phyloP scores from a whole-genome alignment of 345 rosid genomes.

The Eucalyptus sideroxylon region DNA sequence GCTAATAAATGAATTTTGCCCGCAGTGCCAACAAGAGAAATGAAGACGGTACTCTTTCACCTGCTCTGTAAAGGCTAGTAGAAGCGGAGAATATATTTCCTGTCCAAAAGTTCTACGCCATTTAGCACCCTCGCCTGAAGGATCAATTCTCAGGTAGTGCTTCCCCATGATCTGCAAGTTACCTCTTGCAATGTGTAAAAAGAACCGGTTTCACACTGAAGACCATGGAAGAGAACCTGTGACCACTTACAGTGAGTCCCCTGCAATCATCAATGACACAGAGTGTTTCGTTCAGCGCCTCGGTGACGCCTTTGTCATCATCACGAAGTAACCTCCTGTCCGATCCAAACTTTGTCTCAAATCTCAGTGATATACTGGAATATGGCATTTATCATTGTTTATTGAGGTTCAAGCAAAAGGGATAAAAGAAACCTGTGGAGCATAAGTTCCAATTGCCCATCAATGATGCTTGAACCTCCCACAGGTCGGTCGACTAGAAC shows the following conservation, averaged over 20 bases:
- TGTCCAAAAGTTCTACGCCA: conserved; percentile 91
- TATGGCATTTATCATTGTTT: not conserved
- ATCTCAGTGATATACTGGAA: not conserved
- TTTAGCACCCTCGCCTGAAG: conserved; percentile 72
- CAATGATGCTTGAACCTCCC: conserved; percentile 79
- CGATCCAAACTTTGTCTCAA: not conserved
- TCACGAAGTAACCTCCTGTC: conserved; percentile 82
- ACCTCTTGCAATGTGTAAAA: not conserved
- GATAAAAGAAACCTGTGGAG: conserved; percentile 58
- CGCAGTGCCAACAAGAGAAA: not conserved
- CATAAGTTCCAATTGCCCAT: conserved; percentile 92
- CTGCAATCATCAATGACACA: conserved; percentile 56
- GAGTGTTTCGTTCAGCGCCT: conserved; percentile 76
- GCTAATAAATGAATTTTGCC: not conserved
- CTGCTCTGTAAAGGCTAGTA: conserved; percentile 78
- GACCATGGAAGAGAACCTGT: not conserved
- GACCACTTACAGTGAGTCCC: conserved; percentile 57
- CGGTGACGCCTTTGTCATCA: conserved; percentile 76
- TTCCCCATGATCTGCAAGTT: conserved; percentile 73
- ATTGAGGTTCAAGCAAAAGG: not conserved
- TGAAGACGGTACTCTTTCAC: not conserved
- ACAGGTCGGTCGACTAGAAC: conserved; percentile 80
- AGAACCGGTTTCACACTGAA: not conserved
- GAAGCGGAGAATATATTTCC: conserved; percentile 86
- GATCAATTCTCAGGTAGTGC: conserved; percentile 73